Percentiles rank a stretch among this genome's conserved stretches.
Conservation (phyloP, 176 grass and related monocot genomes). For the Echinochloa phyllopogon region DNA sequence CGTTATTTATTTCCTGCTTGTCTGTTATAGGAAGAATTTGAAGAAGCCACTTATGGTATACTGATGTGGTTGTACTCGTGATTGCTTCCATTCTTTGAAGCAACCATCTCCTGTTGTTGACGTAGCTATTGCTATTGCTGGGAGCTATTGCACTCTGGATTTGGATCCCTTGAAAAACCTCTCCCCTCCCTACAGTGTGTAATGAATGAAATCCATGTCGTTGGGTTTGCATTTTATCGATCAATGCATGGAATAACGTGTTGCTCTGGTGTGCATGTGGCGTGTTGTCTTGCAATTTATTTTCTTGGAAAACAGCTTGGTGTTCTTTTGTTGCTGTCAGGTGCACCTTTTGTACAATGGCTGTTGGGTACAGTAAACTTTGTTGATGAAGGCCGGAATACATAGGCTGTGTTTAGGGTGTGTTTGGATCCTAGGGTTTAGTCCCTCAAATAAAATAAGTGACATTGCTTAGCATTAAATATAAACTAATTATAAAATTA, state of each 20-base stretch:
- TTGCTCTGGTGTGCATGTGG: background rate
- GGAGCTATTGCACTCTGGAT: conserved; percentile 59
- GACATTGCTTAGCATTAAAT: too few species aligned
- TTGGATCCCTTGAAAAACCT: conserved; percentile 40
- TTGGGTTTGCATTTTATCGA: conserved; percentile 54
- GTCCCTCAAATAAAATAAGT: too few species aligned
- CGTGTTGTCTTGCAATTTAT: background rate
- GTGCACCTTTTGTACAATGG: background rate
- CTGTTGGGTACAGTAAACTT: conserved; percentile 4
- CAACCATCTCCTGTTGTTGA: conserved; percentile 66
- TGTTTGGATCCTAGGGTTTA: too few species aligned
- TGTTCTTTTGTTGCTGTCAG: background rate
- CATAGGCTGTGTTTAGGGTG: too few species aligned
- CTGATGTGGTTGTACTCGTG: conserved; percentile 61
- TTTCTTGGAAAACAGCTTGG: background rate
- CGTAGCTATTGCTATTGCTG: conserved; percentile 64
- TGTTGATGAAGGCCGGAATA: background rate
- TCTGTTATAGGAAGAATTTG: conserved; percentile 72
- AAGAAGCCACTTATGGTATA: conserved; percentile 65
- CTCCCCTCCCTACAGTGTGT: conserved; percentile 44
- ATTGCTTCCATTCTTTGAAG: conserved; percentile 82
- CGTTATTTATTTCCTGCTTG: conserved; percentile 63
- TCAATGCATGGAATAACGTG: conserved; percentile 44
- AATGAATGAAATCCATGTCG: conserved; percentile 59
- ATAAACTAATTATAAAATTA: too few species aligned